Evolutionary conservation across 2,329 filamentous ascomycete species (phyloP).

Genomic region (Tolypocladium ovalisporum): DNA sequence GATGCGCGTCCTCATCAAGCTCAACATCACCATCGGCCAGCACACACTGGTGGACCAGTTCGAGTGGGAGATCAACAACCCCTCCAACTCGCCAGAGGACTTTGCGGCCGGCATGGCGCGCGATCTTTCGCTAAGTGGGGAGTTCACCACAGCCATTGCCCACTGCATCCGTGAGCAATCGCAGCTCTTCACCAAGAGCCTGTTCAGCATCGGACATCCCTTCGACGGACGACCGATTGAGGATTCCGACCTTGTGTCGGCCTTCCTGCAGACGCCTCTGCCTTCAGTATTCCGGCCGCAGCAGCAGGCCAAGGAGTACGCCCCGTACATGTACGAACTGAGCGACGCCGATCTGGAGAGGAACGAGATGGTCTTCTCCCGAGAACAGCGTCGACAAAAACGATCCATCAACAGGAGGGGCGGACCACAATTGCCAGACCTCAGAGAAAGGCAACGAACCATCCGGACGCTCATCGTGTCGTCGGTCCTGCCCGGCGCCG

Average conservation of each 20-base stretch:
- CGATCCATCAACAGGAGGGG: constrained; percentile 88
- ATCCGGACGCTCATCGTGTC: constrained; percentile 89
- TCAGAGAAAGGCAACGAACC: constrained; percentile 88
- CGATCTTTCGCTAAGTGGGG: constrained; percentile 83
- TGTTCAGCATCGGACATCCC: constrained; percentile 87
- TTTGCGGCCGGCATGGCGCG: constrained; percentile 84
- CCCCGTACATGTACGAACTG: constrained; percentile 87
- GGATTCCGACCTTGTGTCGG: constrained; percentile 75
- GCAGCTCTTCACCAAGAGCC: constrained; percentile 84
- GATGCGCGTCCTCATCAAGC: constrained; percentile 90
- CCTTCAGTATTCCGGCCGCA: constrained; percentile 77
- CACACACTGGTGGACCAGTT: constrained; percentile 95
- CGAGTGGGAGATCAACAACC: constrained; percentile 98
- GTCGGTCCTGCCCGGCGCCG: constrained; percentile 81
- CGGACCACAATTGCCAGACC: constrained; percentile 85
- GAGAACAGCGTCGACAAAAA: constrained; percentile 91
- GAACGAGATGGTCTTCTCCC: constrained; percentile 83
- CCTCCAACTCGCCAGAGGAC: constrained; percentile 84
- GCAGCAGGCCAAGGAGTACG: constrained; percentile 87
- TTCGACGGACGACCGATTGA: constrained; percentile 92
- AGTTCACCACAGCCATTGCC: constrained; percentile 94
- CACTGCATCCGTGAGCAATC: constrained; percentile 95
- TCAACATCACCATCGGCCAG: constrained; percentile 94
- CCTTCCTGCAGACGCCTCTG: constrained; percentile 78
- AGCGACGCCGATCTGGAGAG: constrained; percentile 83